A percentile compares a stretch with the other conserved stretches of the same genome.
phyloP scores from a whole-genome alignment of 1,139 yeast genomes.

The Saccharomycopsis phalli region DNA sequence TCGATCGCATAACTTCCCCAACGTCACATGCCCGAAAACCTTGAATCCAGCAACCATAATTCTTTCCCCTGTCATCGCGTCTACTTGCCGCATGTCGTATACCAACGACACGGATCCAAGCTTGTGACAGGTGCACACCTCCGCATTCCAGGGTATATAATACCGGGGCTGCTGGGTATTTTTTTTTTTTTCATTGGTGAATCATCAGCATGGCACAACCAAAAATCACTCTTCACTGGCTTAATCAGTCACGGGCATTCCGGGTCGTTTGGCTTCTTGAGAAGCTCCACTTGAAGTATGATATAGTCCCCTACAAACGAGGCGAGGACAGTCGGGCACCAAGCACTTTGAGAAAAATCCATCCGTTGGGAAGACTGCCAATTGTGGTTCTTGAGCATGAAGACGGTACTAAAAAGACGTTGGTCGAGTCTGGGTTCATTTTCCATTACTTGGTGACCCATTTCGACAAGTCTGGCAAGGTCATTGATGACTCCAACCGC shows the following conservation, averaged over 20 bases:
- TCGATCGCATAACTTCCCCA: too few relatives aligned
- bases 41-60: too few relatives aligned
- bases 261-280: constrained; percentile 50
- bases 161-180: too few relatives aligned
- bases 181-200: too few relatives aligned
- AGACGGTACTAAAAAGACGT: constrained; percentile 24
- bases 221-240: constrained; percentile 30
- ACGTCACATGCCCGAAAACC: too few relatives aligned
- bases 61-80: too few relatives aligned
- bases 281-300: constrained; percentile 42
- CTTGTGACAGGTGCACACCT: too few relatives aligned
- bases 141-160: too few relatives aligned
- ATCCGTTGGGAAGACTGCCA: constrained; percentile 52
- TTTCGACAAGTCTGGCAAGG: constrained; percentile 35
- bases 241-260: constrained; percentile 45
- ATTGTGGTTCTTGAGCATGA: constrained; percentile 40
- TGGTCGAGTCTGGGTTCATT: constrained; percentile 43
- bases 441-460: constrained; percentile 35
- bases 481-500: background rate
- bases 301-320: constrained; percentile 41
- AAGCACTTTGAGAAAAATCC: constrained; percentile 39
- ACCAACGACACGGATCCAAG: too few relatives aligned
- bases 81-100: too few relatives aligned
- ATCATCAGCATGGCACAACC: constrained; percentile 1
- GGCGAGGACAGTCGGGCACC: constrained; percentile 33